A percentile compares a stretch with the other conserved stretches of the same genome.
phyloP scores from a whole-genome alignment of 257 asterid species.

The Coffea canephora region DNA sequence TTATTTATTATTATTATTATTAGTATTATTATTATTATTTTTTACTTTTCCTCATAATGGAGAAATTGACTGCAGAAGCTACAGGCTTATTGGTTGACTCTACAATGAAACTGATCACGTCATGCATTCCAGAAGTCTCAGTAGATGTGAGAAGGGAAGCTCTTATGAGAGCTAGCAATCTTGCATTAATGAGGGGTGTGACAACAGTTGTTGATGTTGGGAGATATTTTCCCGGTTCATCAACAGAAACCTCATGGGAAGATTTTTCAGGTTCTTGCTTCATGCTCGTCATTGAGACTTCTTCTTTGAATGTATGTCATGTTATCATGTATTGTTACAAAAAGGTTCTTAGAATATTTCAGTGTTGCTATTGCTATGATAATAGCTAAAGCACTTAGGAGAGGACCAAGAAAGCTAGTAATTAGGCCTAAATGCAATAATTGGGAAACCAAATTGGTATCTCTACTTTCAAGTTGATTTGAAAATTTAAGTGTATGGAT shows the following conservation, averaged over 20 bases:
- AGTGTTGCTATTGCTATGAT: neutral
- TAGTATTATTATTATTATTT: too few species aligned
- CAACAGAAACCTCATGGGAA: slow-evolving; percentile 77
- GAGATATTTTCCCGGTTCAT: slow-evolving; percentile 78
- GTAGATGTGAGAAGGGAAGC: slow-evolving; percentile 85
- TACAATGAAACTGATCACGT: slow-evolving; percentile 77
- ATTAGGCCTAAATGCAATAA: neutral
- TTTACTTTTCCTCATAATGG: slow-evolving; percentile 14
- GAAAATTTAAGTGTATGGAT: neutral
- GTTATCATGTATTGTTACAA: neutral
- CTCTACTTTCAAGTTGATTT: neutral
- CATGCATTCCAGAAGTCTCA: slow-evolving; percentile 68
- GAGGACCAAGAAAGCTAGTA: neutral
- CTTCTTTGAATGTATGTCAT: neutral
- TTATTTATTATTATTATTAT: too few species aligned
- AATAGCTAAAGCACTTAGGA: neutral
- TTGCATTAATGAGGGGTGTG: slow-evolving; percentile 81
- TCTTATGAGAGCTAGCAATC: slow-evolving; percentile 65
- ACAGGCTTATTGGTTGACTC: slow-evolving; percentile 90
- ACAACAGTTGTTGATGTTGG: slow-evolving; percentile 90
- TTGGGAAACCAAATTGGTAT: neutral
- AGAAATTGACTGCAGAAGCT: slow-evolving; percentile 62
- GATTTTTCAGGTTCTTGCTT: slow-evolving; percentile 72
- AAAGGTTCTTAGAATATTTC: neutral
- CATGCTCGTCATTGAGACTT: neutral